Evolutionary conservation across 371 early-diverging fungal species (phyloP).

Genomic region (Gilbertella persicaria): DNA sequence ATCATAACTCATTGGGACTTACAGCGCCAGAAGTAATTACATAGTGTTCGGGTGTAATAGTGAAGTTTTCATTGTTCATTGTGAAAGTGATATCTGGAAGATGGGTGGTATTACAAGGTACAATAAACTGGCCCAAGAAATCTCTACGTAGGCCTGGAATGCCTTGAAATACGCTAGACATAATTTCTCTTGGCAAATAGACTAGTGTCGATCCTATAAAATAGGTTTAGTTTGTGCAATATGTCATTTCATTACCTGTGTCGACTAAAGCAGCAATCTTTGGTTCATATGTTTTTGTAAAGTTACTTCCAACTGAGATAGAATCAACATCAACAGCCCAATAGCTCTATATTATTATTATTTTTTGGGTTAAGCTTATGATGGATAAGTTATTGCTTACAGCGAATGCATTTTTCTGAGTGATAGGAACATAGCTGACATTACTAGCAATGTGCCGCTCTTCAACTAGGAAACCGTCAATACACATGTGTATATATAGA

Average conservation of each 20-base stretch:
- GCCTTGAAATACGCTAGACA: constrained; percentile 16
- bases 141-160: constrained; percentile 22
- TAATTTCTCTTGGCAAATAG: constrained; percentile 29
- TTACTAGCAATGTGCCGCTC: constrained; percentile 23
- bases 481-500: background rate
- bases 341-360: constrained; percentile 37
- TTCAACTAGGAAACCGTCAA: constrained; percentile 18
- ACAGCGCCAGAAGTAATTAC: constrained; percentile 32
- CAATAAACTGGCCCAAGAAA: constrained; percentile 30
- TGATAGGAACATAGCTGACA: constrained; percentile 32
- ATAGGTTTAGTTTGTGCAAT: background rate
- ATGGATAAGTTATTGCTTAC: constrained; percentile 7
- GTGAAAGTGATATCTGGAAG: constrained; percentile 28
- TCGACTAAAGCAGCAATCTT: constrained; percentile 34
- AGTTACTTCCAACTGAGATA: constrained; percentile 24
- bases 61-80: constrained; percentile 23
- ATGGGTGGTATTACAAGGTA: constrained; percentile 30
- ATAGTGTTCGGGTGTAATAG: constrained; percentile 33
- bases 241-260: constrained; percentile 27
- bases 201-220: constrained; percentile 45
- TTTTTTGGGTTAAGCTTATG: too few relatives aligned
- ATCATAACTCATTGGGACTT: constrained; percentile 3
- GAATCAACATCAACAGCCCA: constrained; percentile 45
- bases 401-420: constrained; percentile 17
- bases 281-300: background rate